Percentiles rank a stretch among this genome's conserved stretches.
Conservation (phyloP, 805 yeast species). For the Metahyphopichia silvanorum region DNA sequence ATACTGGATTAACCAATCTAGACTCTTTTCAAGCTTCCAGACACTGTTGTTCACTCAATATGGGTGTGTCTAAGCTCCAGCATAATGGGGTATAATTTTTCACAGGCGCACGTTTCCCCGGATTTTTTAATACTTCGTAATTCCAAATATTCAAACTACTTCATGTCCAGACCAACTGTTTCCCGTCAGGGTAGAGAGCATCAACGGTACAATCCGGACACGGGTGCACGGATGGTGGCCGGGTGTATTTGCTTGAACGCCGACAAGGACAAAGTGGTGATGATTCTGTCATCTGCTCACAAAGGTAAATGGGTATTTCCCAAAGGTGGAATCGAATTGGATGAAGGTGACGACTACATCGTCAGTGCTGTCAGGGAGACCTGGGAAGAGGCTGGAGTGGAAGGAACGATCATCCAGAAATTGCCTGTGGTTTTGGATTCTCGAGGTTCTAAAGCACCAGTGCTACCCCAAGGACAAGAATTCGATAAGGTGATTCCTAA, state of each 20-base stretch:
- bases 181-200: constrained; percentile 58
- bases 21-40: no score
- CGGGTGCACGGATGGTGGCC: constrained; percentile 87
- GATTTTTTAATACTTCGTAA: no score
- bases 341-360: constrained; percentile 54
- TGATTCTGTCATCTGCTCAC: constrained; percentile 74
- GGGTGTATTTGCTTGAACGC: constrained; percentile 78
- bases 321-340: constrained; percentile 91
- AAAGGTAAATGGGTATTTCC: constrained; percentile 83
- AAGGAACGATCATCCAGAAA: constrained; percentile 53
- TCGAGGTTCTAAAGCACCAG: constrained; percentile 38
- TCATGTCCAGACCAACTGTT: no score
- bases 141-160: no score
- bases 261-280: constrained; percentile 58
- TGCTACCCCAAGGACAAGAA: constrained; percentile 21
- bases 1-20: no score
- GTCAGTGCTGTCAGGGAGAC: constrained; percentile 79
- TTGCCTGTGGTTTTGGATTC: constrained; percentile 68
- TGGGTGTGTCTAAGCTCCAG: no score
- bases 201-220: constrained; percentile 54
- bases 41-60: no score
- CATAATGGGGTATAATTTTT: no score
- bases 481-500: constrained; percentile 55
- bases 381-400: constrained; percentile 97
- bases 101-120: no score